These are phyloP conservation scores for Fusarium sp. DNA, from an alignment of 2,329 filamentous ascomycete genomes.

Conservation along the genomic window DNA sequence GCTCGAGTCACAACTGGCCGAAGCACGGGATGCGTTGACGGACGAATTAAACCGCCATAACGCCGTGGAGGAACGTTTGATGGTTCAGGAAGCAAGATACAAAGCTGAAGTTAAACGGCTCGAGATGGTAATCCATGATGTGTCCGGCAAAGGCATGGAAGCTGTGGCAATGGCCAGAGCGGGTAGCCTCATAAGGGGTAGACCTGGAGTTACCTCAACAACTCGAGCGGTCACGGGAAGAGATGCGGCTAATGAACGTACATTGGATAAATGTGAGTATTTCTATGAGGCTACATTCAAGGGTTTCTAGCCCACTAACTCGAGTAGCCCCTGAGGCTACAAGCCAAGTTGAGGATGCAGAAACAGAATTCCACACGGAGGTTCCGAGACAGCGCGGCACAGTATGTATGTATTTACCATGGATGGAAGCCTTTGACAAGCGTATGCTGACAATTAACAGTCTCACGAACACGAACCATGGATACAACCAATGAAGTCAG, in stretches of 20 bases:
- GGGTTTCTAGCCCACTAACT: conserved; percentile 6
- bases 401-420: conserved; percentile 18
- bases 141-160: conserved; percentile 54
- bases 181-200: conserved; percentile 48
- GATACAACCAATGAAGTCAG: conserved; percentile 46
- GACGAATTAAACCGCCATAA: conserved; percentile 51
- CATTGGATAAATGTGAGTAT: conserved; percentile 7
- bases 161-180: conserved; percentile 56
- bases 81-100: conserved; percentile 36
- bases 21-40: conserved; percentile 46
- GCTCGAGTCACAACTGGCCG: conserved; percentile 50
- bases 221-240: neutral
- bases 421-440: neutral
- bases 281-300: neutral
- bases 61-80: conserved; percentile 35
- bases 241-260: neutral
- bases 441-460: conserved; percentile 18
- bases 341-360: neutral
- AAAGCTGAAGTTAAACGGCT: conserved; percentile 48
- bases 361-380: neutral
- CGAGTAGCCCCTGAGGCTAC: conserved; percentile 1
- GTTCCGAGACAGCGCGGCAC: conserved; percentile 24
- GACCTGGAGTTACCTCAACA: neutral
- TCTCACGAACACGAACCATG: conserved; percentile 34
- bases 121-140: conserved; percentile 47